A percentile compares a stretch with the other conserved stretches of the same genome.
phyloP scores from a whole-genome alignment of 495 filamentous ascomycete genomes.

The Tuber melanosporum region DNA sequence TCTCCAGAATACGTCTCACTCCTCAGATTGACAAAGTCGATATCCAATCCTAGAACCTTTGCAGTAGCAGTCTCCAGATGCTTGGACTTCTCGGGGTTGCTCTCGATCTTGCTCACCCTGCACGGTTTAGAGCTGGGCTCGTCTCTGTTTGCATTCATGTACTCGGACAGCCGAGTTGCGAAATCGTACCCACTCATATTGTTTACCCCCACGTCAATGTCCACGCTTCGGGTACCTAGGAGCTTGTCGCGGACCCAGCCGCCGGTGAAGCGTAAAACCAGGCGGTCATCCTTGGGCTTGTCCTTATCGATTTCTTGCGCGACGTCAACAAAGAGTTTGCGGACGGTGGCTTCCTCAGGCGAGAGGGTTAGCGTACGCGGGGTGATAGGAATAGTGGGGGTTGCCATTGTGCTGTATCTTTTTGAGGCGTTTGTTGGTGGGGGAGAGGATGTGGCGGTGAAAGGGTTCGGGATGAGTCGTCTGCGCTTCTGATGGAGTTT shows the following conservation, averaged over 20 bases:
- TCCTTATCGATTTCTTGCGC: constrained; percentile 28
- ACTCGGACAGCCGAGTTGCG: constrained; percentile 53
- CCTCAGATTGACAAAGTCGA: constrained; percentile 89
- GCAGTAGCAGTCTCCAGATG: constrained; percentile 90
- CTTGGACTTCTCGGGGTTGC: constrained; percentile 95
- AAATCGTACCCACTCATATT: constrained; percentile 88
- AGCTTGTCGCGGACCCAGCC: constrained; percentile 99
- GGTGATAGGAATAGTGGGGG: neutral
- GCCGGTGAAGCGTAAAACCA: constrained; percentile 78
- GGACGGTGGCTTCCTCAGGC: constrained; percentile 18
- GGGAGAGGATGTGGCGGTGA: neutral
- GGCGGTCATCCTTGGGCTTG: constrained; percentile 5
- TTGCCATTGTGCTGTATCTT: neutral
- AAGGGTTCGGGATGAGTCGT: neutral
- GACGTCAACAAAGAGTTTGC: constrained; percentile 34
- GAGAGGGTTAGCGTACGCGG: constrained; percentile 13
- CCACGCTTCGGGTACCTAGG: constrained; percentile 68
- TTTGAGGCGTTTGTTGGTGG: neutral
- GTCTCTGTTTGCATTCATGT: constrained; percentile 52
- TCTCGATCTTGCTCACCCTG: constrained; percentile 66
- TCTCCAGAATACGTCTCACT: constrained; percentile 82
- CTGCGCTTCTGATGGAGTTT: neutral
- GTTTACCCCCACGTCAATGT: constrained; percentile 94
- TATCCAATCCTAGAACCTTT: constrained; percentile 75
- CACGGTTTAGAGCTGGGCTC: constrained; percentile 45